Conservation (phyloP, 352 stramenopile species). For the Phytophthora palmivora region DNA sequence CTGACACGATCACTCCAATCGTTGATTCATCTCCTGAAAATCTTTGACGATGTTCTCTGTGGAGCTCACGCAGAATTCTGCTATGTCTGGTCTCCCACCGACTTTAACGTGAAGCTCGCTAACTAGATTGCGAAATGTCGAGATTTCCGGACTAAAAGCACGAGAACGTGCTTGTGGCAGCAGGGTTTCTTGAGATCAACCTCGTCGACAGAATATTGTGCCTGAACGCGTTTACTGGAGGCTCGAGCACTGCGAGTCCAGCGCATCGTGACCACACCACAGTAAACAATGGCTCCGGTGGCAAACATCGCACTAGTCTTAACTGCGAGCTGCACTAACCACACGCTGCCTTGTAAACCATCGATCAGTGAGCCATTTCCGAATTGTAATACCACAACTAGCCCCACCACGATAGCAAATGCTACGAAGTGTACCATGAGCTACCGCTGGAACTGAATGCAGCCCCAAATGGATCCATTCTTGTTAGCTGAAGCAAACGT, state of each 20-base stretch:
- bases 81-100: slow-evolving; percentile 20
- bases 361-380: slow-evolving; percentile 18
- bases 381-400: slow-evolving; percentile 16
- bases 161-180: neutral
- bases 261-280: neutral
- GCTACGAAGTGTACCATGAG: slow-evolving; percentile 18
- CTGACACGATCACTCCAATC: slow-evolving; percentile 48
- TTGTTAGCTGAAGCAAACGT: neutral
- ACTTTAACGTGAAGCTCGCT: slow-evolving; percentile 12
- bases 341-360: slow-evolving; percentile 17
- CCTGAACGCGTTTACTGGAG: neutral
- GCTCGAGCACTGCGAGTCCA: slow-evolving; percentile 4
- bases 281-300: slow-evolving; percentile 11
- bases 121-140: slow-evolving; percentile 23
- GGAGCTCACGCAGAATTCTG: slow-evolving; percentile 9
- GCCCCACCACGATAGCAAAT: slow-evolving; percentile 21
- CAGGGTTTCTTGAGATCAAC: slow-evolving; percentile 12
- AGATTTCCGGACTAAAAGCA: neutral
- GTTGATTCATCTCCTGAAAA: neutral
- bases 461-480: slow-evolving; percentile 8
- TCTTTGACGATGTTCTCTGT: slow-evolving; percentile 2
- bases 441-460: neutral
- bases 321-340: slow-evolving; percentile 17
- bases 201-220: slow-evolving; percentile 2
- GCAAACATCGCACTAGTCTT: slow-evolving; percentile 17